Evolutionary conservation across 2,329 filamentous ascomycete genomes (phyloP).

Genomic region (Dactylellina drechsleri): DNA sequence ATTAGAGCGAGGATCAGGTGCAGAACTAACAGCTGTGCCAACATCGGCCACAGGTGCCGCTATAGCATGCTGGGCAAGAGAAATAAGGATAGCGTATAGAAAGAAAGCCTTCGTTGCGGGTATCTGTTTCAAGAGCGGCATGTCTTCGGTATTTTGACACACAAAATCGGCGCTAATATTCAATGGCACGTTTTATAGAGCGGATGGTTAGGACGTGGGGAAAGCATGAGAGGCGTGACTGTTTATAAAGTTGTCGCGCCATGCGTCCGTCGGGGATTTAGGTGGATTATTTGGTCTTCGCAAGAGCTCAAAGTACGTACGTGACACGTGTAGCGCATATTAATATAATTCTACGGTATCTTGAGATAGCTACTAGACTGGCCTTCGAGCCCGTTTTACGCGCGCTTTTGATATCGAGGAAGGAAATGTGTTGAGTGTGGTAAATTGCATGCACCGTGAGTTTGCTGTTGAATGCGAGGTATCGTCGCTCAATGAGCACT

Average conservation of each 20-base stretch:
- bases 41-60: conserved; percentile 30
- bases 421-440: conserved; percentile 45
- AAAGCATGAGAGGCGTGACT: conserved; percentile 15
- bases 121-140: conserved; percentile 1
- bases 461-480: conserved; percentile 47
- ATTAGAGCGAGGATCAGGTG: conserved; percentile 29
- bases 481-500: conserved; percentile 42
- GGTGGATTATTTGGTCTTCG: conserved; percentile 20
- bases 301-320: conserved; percentile 46
- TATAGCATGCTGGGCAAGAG: neutral
- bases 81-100: conserved; percentile 17
- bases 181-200: conserved; percentile 26
- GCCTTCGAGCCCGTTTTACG: conserved; percentile 37
- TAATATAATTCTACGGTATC: neutral
- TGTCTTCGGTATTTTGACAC: neutral
- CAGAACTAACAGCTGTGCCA: conserved; percentile 35
- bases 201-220: conserved; percentile 31
- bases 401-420: conserved; percentile 1
- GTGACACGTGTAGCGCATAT: conserved; percentile 23
- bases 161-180: conserved; percentile 2
- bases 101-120: neutral
- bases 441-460: conserved; percentile 19
- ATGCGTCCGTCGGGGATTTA: conserved; percentile 14
- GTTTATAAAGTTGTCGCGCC: conserved; percentile 16
- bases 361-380: neutral